Percentiles rank a stretch among this genome's conserved stretches.
phyloP scores from a whole-genome alignment of 495 filamentous ascomycete genomes.

The Aspergillus bridgeri region DNA sequence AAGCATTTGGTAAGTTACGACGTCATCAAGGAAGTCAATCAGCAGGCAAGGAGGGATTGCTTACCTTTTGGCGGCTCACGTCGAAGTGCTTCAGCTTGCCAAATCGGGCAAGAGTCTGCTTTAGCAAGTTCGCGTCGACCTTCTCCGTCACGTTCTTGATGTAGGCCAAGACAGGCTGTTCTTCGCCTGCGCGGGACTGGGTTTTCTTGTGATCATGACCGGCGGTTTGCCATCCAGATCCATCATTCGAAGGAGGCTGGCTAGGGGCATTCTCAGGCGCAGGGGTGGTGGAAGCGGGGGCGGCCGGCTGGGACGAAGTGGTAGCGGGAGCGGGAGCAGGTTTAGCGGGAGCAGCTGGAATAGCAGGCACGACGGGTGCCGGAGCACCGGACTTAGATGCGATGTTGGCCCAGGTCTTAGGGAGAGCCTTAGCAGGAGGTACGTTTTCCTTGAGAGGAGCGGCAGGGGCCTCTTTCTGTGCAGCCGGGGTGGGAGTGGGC shows the following conservation, averaged over 20 bases:
- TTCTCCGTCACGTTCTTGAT: slow-evolving; percentile 92
- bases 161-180: slow-evolving; percentile 72
- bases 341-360: slow-evolving; percentile 38
- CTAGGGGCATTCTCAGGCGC: slow-evolving; percentile 40
- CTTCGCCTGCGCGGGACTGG: slow-evolving; percentile 63
- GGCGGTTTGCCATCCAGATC: slow-evolving; percentile 75
- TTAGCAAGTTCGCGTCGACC: slow-evolving; percentile 66
- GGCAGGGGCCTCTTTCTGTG: slow-evolving; percentile 46
- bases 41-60: slow-evolving; percentile 30
- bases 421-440: slow-evolving; percentile 37
- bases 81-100: slow-evolving; percentile 85
- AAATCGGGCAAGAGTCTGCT: slow-evolving; percentile 60
- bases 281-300: slow-evolving; percentile 38
- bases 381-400: slow-evolving; percentile 48
- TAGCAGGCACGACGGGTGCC: slow-evolving; percentile 36
- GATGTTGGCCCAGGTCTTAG: slow-evolving; percentile 92
- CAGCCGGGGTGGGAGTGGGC: slow-evolving; percentile 40
- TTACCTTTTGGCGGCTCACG: slow-evolving; percentile 84
- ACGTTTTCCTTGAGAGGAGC: slow-evolving; percentile 32
- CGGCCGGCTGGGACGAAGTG: slow-evolving; percentile 28
- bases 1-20: slow-evolving; percentile 5
- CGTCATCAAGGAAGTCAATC: background rate
- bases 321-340: slow-evolving; percentile 38
- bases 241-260: slow-evolving; percentile 46
- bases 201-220: slow-evolving; percentile 73